Percentiles rank a stretch among this genome's conserved stretches.
These are phyloP conservation scores for Fusarium guadeloupense DNA, from an alignment of 2,329 filamentous ascomycete genomes.

Conservation along the genomic window DNA sequence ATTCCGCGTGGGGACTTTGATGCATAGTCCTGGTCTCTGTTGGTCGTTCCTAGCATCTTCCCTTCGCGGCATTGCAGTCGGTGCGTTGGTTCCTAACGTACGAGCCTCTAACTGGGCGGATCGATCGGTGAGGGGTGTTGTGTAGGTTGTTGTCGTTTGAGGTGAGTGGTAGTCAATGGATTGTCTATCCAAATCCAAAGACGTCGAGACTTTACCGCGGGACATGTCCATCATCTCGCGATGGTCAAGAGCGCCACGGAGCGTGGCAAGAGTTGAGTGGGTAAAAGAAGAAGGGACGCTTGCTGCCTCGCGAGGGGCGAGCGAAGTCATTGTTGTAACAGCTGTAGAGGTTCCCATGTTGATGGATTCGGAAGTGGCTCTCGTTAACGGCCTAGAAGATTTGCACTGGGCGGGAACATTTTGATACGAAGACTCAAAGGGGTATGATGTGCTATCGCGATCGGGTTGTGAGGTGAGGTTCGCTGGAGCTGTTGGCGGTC, in stretches of 20 bases:
- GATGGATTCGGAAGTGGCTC: slow-evolving; percentile 46
- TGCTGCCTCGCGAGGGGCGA: slow-evolving; percentile 43
- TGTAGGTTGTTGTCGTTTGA: slow-evolving; percentile 37
- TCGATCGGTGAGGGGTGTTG: slow-evolving; percentile 44
- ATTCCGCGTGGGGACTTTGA: slow-evolving; percentile 55
- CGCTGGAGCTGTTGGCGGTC: slow-evolving; percentile 17
- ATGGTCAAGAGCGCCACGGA: slow-evolving; percentile 51
- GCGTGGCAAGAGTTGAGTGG: slow-evolving; percentile 45
- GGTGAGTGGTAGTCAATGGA: slow-evolving; percentile 38
- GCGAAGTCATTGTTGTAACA: slow-evolving; percentile 45
- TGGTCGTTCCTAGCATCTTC: slow-evolving; percentile 28
- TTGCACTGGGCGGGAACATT: slow-evolving; percentile 50
- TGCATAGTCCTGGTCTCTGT: slow-evolving; percentile 29
- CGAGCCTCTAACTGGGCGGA: slow-evolving; percentile 35
- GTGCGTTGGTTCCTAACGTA: slow-evolving; percentile 25
- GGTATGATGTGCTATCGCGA: slow-evolving; percentile 28
- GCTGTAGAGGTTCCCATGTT: slow-evolving; percentile 48
- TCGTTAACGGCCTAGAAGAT: slow-evolving; percentile 52
- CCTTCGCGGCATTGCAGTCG: slow-evolving; percentile 13
- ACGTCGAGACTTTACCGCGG: slow-evolving; percentile 45
- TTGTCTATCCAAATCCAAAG: slow-evolving; percentile 49
- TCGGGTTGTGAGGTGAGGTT: slow-evolving; percentile 27
- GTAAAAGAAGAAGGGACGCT: slow-evolving; percentile 48
- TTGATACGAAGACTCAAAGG: slow-evolving; percentile 29
- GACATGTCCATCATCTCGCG: slow-evolving; percentile 46